Evolutionary conservation across 2,329 filamentous ascomycete species (phyloP), one percentile per base, ranked within the genome.

Genomic region (Fusarium avenaceum): DNA sequence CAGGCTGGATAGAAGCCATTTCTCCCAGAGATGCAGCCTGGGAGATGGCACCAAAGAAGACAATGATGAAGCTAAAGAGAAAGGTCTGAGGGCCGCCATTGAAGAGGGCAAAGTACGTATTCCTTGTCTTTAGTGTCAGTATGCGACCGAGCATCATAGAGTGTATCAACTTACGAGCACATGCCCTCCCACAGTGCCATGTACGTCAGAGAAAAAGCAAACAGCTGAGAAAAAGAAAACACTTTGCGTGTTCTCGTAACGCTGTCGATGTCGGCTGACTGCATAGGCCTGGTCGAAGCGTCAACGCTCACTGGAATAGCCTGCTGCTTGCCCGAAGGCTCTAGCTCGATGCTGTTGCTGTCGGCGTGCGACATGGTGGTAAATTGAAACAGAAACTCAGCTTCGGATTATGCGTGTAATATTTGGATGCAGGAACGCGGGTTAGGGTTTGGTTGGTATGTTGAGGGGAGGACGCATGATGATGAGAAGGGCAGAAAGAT

Each of bases 101-200:
- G 55, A 47, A 73, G 2, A 73, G 58, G 11, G 71, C 71, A 66
- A 73, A 73, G 51, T 67, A 73, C 71, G 73, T 73, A 44, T 73
- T 73, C 11, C 71, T 73, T 26, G 2, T n/a, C n/a, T n/a, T 4
- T 0, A 9, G 5, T 7, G 20, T 69, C 14, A 71, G 58, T 7
- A 44, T 26, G 26, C 26, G 24, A 13, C 2, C 20, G 4, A 4
- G 5, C 2, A 13, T 9, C 3, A 45, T 26, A 14, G 1, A 10
- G n/a, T 3, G 1, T 4, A 10, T 6, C 4, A 69, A 30, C 69
- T 33, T 51, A 72, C 70, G 70, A 67, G 67, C 70, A 73, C 68
- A 73, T 73, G 19, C 70, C 70, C 22, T 72, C 70, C 70, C 70
- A 72, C 20, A 73, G 22, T 33, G 70, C 54, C 71, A 73, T 73